Base-by-base conservation (phyloP, 108 stramenopile genomes). In the Cyclotella kingstonii region DNA sequence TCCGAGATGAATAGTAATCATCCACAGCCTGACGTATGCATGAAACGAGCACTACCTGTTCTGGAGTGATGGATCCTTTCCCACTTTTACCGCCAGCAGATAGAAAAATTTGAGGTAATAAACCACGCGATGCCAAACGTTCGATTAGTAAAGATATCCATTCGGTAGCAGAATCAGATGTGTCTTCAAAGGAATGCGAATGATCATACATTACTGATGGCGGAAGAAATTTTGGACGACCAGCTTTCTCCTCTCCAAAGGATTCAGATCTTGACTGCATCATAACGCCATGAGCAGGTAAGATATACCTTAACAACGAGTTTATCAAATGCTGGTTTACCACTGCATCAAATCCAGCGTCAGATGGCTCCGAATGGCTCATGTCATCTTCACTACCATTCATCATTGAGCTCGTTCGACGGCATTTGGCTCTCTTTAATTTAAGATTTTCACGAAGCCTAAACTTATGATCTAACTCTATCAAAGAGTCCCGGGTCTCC, bases 121-220 rank as follows among this genome's bases (percentile, higher is more conserved):
- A 54, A 8, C 88, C 88, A 36, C 74, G 60, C 22, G 81, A 61
- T 14, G 69, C 66, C 29, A 87, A 47, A 33, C 80, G 66, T 36
- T 74, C 69, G 50, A 93, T 40, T 3, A 88, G 30, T 18, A 82
- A 51, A 26, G 79, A 62, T 39, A 90, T 85, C 91, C 91, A 93
- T 57, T 89, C 88, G 7, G 88, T 90, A 9, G 88, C 88, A 34
- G 60, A 68, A 76, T 93, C 91, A 35, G 79, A 73, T 11, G 64
- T 18, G 17, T 78, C 77, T 8, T 67, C 68, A 54, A 54, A 54
- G 1, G 53, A 18, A n/a, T n/a, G n/a, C 11, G 31, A 26, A 27
- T 48, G 29, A 26, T 52, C 56, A 54, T 38, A 55, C 19, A 36
- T 34, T 15, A 53, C 25, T 60, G 9, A 14, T 36, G 57, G 43